These are phyloP conservation scores for Nemania bipapillata DNA, from an alignment of 2,329 filamentous ascomycete genomes.

Conservation along the genomic window DNA sequence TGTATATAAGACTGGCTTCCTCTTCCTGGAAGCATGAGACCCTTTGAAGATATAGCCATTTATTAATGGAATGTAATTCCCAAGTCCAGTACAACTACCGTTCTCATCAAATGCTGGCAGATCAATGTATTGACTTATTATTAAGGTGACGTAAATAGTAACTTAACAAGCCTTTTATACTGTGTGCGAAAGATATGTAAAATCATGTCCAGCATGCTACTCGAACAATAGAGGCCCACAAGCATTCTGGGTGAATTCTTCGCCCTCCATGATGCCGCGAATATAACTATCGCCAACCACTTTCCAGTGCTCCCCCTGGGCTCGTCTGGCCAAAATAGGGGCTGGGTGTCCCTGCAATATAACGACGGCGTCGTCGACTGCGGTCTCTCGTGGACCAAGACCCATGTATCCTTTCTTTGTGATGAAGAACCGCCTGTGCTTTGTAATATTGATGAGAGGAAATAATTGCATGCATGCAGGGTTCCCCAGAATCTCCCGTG, in stretches of 20 bases:
- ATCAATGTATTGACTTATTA: too few relatives aligned
- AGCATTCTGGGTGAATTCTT: slow-evolving; percentile 18
- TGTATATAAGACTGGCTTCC: too few relatives aligned
- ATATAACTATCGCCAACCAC: slow-evolving; percentile 35
- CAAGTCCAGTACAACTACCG: too few relatives aligned
- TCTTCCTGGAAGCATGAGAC: too few relatives aligned
- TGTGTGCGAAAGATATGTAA: too few relatives aligned
- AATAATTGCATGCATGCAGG: slow-evolving; percentile 25
- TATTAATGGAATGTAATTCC: too few relatives aligned
- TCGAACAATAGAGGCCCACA: too few relatives aligned
- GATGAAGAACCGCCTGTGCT: slow-evolving; percentile 28
- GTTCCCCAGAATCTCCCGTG: slow-evolving; percentile 9
- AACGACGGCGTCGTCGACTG: slow-evolving; percentile 22
- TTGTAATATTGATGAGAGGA: slow-evolving; percentile 19
- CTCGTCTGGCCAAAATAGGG: slow-evolving; percentile 27
- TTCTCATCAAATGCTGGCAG: too few relatives aligned
- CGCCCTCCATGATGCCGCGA: slow-evolving; percentile 35
- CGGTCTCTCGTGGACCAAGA: slow-evolving; percentile 26
- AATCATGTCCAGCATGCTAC: too few relatives aligned
- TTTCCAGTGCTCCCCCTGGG: slow-evolving; percentile 21
- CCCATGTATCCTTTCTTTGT: slow-evolving; percentile 35
- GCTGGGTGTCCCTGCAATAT: slow-evolving; percentile 33
- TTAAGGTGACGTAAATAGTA: too few relatives aligned
- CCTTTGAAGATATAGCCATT: too few relatives aligned
- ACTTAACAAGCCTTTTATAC: too few relatives aligned